phyloP scores from a whole-genome alignment of 768 basidiomycete genomes.

The Hysterangium stoloniferum region DNA sequence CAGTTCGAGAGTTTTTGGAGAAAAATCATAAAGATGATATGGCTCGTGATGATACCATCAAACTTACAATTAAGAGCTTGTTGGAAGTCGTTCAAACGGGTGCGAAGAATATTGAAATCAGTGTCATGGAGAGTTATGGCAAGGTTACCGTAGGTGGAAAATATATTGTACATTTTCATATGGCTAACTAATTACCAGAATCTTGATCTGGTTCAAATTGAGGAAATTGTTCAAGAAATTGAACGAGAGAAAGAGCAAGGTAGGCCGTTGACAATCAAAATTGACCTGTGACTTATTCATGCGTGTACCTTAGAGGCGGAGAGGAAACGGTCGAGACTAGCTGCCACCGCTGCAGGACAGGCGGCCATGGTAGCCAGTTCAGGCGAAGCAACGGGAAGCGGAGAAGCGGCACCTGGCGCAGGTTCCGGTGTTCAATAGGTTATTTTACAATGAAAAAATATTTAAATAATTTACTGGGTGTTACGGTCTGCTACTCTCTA shows the following conservation, averaged over 20 bases:
- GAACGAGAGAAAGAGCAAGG: slow-evolving; percentile 97
- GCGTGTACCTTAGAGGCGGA: slow-evolving; percentile 67
- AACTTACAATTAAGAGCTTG: slow-evolving; percentile 89
- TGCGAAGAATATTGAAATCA: slow-evolving; percentile 99
- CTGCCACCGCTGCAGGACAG: slow-evolving; percentile 86
- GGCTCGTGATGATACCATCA: slow-evolving; percentile 83
- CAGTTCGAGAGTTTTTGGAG: slow-evolving; percentile 96
- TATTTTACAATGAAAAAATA: slow-evolving; percentile 10
- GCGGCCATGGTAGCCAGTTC: slow-evolving; percentile 75
- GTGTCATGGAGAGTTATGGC: slow-evolving; percentile 93
- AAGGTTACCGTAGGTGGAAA: slow-evolving; percentile 70
- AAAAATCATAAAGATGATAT: slow-evolving; percentile 95
- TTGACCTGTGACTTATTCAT: not conserved
- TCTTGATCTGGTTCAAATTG: slow-evolving; percentile 80
- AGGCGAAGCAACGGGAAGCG: slow-evolving; percentile 18
- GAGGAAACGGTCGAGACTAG: slow-evolving; percentile 82
- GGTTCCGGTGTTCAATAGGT: slow-evolving; percentile 12
- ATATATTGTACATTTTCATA: not conserved
- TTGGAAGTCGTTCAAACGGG: slow-evolving; percentile 98
- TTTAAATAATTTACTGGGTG: not conserved
- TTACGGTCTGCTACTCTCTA: not conserved
- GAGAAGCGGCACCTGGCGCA: slow-evolving; percentile 11
- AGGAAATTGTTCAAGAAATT: slow-evolving; percentile 85
- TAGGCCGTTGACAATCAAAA: slow-evolving; percentile 26
- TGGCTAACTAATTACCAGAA: slow-evolving; percentile 41